These are phyloP conservation scores for Pleurotus platypus DNA, from an alignment of 768 basidiomycete genomes.

Conservation along the genomic window DNA sequence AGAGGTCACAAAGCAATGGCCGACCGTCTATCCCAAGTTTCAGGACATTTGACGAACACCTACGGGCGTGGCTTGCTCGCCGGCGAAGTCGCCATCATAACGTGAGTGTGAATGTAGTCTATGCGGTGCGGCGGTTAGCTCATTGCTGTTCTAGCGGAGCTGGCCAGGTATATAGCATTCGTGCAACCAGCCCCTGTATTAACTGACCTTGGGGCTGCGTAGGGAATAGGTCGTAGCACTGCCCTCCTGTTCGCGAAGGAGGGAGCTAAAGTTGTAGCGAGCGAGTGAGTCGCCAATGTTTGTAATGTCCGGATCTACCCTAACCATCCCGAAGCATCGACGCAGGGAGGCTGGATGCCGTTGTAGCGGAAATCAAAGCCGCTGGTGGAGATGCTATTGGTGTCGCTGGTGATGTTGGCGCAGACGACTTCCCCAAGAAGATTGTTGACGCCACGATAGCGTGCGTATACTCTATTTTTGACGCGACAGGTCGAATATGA, in stretches of 20 bases:
- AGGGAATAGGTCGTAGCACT: conserved; percentile 78
- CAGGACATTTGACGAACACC: conserved; percentile 61
- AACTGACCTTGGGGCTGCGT: neutral
- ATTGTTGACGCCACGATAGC: conserved; percentile 72
- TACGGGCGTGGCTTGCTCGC: conserved; percentile 57
- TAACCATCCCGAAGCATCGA: conserved; percentile 52
- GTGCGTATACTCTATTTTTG: conserved; percentile 29
- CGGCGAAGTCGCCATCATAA: conserved; percentile 83
- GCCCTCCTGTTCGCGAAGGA: conserved; percentile 81
- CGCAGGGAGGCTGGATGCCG: conserved; percentile 57
- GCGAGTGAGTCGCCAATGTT: conserved; percentile 52
- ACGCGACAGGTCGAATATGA: neutral
- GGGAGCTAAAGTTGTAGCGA: conserved; percentile 82
- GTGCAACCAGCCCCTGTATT: conserved; percentile 5
- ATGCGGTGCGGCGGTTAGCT: neutral
- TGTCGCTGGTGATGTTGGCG: conserved; percentile 77
- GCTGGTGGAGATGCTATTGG: conserved; percentile 71
- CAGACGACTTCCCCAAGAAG: conserved; percentile 78
- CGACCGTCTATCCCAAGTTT: conserved; percentile 62
- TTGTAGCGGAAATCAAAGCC: conserved; percentile 70
- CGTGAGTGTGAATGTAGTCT: conserved; percentile 38
- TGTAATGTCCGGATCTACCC: no score
- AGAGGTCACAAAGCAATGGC: conserved; percentile 32
- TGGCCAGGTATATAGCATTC: conserved; percentile 52
- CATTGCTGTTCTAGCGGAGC: conserved; percentile 43